Evolutionary conservation across 495 filamentous ascomycete species (phyloP).

Genomic region (Aspergillus sparsus): DNA sequence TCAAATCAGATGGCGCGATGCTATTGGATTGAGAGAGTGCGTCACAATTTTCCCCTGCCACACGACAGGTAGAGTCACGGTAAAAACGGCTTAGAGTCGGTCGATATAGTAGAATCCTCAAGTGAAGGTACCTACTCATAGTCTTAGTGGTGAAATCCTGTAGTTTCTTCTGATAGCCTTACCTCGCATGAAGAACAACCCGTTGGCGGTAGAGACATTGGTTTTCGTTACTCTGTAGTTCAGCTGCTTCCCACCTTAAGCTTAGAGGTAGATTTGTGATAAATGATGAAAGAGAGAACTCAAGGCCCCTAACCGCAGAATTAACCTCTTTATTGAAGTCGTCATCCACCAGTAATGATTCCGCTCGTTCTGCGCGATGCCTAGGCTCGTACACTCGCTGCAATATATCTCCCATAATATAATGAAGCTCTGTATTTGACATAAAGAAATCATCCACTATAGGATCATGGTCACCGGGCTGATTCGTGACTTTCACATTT

Average conservation of each 20-base stretch:
- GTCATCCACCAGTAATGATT: constrained; percentile 25
- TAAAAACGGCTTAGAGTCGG: constrained; percentile 47
- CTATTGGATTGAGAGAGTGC: not conserved
- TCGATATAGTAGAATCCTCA: constrained; percentile 48
- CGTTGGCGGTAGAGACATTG: constrained; percentile 29
- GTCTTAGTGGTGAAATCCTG: not conserved
- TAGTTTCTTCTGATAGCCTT: not conserved
- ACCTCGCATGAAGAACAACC: constrained; percentile 44
- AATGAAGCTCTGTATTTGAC: constrained; percentile 1
- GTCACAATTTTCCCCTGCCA: not conserved
- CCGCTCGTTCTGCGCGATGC: not conserved
- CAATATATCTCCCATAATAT: constrained; percentile 6
- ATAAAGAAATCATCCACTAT: not conserved
- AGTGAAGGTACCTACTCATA: constrained; percentile 41
- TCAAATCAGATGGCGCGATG: not conserved
- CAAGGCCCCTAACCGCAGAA: not conserved
- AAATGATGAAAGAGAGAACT: not conserved
- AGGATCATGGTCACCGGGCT: not conserved
- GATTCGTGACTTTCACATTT: not conserved
- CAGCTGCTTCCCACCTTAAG: not conserved
- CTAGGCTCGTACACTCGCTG: constrained; percentile 1
- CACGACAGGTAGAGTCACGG: constrained; percentile 15
- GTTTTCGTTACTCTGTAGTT: not conserved
- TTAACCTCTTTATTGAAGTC: not conserved
- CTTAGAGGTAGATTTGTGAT: not conserved